A percentile compares a stretch with the other conserved stretches of the same genome.
Evolutionary conservation across 345 rosid genomes (phyloP).

Genomic region (Reutealis trisperma): DNA sequence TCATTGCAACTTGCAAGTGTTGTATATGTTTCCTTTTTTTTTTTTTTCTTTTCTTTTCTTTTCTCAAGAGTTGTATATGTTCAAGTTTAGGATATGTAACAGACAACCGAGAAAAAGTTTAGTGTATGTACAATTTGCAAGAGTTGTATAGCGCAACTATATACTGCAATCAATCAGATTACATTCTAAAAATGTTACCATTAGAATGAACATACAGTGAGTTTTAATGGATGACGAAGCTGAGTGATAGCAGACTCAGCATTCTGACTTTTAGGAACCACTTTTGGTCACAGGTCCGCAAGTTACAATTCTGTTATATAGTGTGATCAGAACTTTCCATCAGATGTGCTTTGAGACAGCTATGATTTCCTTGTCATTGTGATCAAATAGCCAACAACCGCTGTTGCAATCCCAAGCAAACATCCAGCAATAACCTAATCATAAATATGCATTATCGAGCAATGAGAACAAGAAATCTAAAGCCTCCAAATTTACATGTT

Average conservation of each 20-base stretch:
- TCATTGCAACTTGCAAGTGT: slow-evolving; percentile 13
- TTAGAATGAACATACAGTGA: slow-evolving; percentile 1
- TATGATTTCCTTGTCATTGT: slow-evolving; percentile 15
- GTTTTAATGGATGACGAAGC: slow-evolving; percentile 1
- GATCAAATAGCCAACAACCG: slow-evolving; percentile 57
- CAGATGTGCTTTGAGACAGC: not conserved
- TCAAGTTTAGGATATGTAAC: no score
- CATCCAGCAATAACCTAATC: slow-evolving; percentile 79
- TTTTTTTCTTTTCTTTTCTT: no score
- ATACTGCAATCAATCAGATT: slow-evolving; percentile 23
- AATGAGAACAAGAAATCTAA: not conserved
- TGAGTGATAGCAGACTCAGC: not conserved
- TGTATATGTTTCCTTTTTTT: not conserved
- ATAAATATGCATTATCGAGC: slow-evolving; percentile 1
- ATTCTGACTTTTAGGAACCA: not conserved
- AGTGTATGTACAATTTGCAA: no score
- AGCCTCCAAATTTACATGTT: not conserved
- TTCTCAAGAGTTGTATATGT: not conserved
- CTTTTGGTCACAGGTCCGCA: not conserved
- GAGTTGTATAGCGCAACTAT: no score
- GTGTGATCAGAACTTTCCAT: not conserved
- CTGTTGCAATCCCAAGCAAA: slow-evolving; percentile 64
- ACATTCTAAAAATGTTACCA: slow-evolving; percentile 4
- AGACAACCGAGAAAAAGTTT: no score
- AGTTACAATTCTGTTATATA: not conserved